Conservation (phyloP, 2,329 filamentous ascomycete species). For the Monosporascus sp. region DNA sequence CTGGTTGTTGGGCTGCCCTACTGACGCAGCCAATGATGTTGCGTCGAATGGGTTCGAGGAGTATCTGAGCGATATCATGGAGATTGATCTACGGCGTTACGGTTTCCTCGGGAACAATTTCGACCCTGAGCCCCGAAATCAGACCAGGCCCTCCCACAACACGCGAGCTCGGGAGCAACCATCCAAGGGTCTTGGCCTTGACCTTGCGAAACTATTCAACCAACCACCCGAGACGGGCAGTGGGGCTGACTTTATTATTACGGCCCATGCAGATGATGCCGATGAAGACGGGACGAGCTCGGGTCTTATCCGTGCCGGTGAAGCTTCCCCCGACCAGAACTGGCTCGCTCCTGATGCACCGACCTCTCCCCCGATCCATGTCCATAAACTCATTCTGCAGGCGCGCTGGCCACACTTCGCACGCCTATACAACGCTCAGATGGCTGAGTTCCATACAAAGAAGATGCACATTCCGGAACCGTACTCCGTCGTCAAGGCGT, state of each 20-base stretch:
- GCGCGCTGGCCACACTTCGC: conserved; percentile 96
- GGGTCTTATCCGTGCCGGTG: conserved; percentile 40
- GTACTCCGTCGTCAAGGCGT: conserved; percentile 88
- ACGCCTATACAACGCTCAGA: conserved; percentile 84
- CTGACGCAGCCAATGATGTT: conserved; percentile 62
- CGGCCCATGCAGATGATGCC: conserved; percentile 74
- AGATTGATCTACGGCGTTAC: conserved; percentile 86
- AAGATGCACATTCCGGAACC: conserved; percentile 98
- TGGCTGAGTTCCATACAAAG: conserved; percentile 95
- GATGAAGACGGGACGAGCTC: conserved; percentile 58
- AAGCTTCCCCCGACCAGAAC: conserved; percentile 37
- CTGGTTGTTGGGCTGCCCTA: conserved; percentile 90
- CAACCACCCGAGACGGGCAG: conserved; percentile 77
- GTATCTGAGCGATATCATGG: conserved; percentile 89
- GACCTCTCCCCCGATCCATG: conserved; percentile 81
- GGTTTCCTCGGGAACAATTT: conserved; percentile 81
- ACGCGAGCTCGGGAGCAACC: conserved; percentile 45
- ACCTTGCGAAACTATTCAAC: conserved; percentile 84
- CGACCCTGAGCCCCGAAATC: conserved; percentile 46
- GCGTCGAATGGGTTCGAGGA: conserved; percentile 74
- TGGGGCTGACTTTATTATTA: conserved; percentile 86
- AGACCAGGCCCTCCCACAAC: conserved; percentile 42
- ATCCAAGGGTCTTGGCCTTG: conserved; percentile 69
- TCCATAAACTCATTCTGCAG: conserved; percentile 90
- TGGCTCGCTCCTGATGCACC: conserved; percentile 58